Evolutionary conservation across 257 asterid genomes (phyloP), one percentile per base, ranked within the genome.

Genomic region (Solanum lycopersicoides): DNA sequence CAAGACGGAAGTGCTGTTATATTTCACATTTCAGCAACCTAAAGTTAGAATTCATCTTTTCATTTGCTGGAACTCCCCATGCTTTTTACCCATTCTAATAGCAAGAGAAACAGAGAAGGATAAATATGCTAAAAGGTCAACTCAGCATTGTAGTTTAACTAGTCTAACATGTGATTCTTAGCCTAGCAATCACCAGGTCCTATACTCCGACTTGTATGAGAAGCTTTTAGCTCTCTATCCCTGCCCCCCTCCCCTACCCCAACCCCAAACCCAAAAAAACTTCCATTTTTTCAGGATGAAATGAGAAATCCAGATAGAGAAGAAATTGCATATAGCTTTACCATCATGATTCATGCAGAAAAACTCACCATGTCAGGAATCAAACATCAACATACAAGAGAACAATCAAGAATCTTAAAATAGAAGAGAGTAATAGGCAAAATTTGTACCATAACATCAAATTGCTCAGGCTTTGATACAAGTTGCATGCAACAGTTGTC

Each of bases 401-500:
- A 50, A 82, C 69, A n/a, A 32, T 82, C 77, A 68, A 28, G 83
- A 86, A 87, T 44, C 74, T 53, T 35, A 86, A 86, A n/a, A 16
- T 80, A 65, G 84, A 87, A 7, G 11, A 10, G 44, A 87, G 65
- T 11, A 65, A 66, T 30, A 9, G 73, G 25, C 75, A 66, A 32
- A 75, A 59, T 84, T 68, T 87, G 79, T 93, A 97, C 99, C 99
- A 96, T 96, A 42, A 97, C 99, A 92, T 97, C 99, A 92, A 97
- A 97, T 87, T 96, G 99, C 91, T 96, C 98, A n/a, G 99, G 99
- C 92, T 94, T 97, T 84, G 99, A 96, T 86, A 97, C 99, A 89
- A 97, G 99, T 91, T 97, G 99, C 99, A 97, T 97, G 90, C 99
- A 97, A 90, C 99, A 97, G 87, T 97, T 97, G 89, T 97, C 99